These are phyloP conservation scores for Arthroderma sp. DNA, from an alignment of 2,329 filamentous ascomycete species.

Conservation along the genomic window DNA sequence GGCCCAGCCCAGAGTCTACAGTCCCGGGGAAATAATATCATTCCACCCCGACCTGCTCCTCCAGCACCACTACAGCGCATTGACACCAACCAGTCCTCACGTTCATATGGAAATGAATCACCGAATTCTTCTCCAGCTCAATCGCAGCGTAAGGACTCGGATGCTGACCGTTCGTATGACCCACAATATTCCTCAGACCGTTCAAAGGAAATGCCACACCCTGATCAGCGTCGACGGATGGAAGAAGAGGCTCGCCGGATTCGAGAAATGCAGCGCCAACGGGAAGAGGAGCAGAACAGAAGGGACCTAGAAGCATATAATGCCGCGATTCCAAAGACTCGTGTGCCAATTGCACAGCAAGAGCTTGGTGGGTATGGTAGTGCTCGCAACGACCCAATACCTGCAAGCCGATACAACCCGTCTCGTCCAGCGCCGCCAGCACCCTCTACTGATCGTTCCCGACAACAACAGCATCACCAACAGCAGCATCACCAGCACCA, in stretches of 20 bases:
- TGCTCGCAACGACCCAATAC: conserved; percentile 34
- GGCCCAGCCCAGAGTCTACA: conserved; percentile 36
- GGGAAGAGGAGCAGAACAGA: conserved; percentile 47
- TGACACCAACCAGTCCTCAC: conserved; percentile 30
- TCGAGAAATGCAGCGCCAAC: conserved; percentile 24
- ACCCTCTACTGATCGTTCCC: conserved; percentile 40
- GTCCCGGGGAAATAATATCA: conserved; percentile 42
- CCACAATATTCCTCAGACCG: conserved; percentile 31
- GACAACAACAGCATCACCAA: too few relatives aligned
- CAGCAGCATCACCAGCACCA: too few relatives aligned
- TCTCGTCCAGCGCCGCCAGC: conserved; percentile 71
- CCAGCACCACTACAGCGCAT: conserved; percentile 39
- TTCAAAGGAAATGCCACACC: conserved; percentile 45
- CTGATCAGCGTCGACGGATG: conserved; percentile 34
- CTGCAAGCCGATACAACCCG: conserved; percentile 64
- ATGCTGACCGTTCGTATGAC: conserved; percentile 40
- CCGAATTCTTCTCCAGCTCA: conserved; percentile 21
- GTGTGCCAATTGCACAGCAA: conserved; percentile 71
- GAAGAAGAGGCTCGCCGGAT: conserved; percentile 42
- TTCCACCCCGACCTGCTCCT: conserved; percentile 51
- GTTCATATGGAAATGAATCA: conserved; percentile 17
- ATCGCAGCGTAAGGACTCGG: conserved; percentile 39
- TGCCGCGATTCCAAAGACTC: conserved; percentile 70
- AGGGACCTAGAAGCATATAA: conserved; percentile 81
- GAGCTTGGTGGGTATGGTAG: conserved; percentile 64